phyloP scores from a whole-genome alignment of 2,329 filamentous ascomycete genomes.

The Zasmidium citrigriseum region DNA sequence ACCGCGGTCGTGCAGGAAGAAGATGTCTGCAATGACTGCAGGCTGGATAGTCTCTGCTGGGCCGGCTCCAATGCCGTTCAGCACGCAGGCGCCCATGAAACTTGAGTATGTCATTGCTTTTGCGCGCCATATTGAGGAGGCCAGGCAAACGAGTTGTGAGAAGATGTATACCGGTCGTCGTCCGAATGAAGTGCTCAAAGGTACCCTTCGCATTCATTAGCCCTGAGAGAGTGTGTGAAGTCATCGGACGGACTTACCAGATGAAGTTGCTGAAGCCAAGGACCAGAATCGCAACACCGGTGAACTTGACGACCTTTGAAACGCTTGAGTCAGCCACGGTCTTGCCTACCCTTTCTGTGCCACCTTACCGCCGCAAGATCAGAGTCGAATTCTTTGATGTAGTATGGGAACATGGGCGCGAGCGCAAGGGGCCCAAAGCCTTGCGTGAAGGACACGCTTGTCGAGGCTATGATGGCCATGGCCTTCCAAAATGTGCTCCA shows the following conservation, averaged over 20 bases:
- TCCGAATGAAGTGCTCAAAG: slow-evolving; percentile 57
- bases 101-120: slow-evolving; percentile 58
- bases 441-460: slow-evolving; percentile 53
- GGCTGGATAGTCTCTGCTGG: slow-evolving; percentile 65
- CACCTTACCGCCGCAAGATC: slow-evolving; percentile 17
- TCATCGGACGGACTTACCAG: slow-evolving; percentile 44
- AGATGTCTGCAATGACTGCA: slow-evolving; percentile 64
- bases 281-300: slow-evolving; percentile 57
- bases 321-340: not conserved
- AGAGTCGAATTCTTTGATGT: slow-evolving; percentile 57
- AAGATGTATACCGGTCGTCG: slow-evolving; percentile 56
- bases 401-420: slow-evolving; percentile 61
- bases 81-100: slow-evolving; percentile 63
- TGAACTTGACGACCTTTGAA: slow-evolving; percentile 54
- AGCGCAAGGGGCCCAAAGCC: slow-evolving; percentile 58
- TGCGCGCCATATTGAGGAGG: slow-evolving; percentile 60
- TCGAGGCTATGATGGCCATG: slow-evolving; percentile 49
- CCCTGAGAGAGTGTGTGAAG: not conserved
- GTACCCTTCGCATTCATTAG: slow-evolving; percentile 46
- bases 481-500: slow-evolving; percentile 53
- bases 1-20: slow-evolving; percentile 63
- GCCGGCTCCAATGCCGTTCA: slow-evolving; percentile 65
- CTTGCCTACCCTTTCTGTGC: not conserved
- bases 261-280: slow-evolving; percentile 63
- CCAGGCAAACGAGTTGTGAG: slow-evolving; percentile 55